Conservation (phyloP, 2,329 filamentous ascomycete species). For the Waltergamsia citrina region DNA sequence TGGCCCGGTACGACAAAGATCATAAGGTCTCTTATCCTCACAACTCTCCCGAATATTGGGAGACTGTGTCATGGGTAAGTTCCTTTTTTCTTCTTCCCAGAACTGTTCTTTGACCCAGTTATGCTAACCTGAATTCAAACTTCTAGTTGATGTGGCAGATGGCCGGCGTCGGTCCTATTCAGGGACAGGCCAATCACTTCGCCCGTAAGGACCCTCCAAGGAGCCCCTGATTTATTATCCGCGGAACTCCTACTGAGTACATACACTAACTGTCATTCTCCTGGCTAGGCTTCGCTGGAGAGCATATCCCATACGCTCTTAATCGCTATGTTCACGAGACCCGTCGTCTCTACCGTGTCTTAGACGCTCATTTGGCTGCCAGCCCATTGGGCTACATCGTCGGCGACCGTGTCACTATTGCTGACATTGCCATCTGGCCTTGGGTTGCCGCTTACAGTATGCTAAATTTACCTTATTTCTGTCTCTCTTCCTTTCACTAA, state of each 20-base stretch:
- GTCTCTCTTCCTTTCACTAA: slow-evolving; percentile 1
- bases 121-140: neutral
- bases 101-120: neutral
- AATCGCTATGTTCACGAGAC: slow-evolving; percentile 78
- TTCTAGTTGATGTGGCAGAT: slow-evolving; percentile 1
- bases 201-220: slow-evolving; percentile 35
- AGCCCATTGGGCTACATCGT: slow-evolving; percentile 49
- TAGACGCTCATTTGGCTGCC: slow-evolving; percentile 60
- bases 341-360: slow-evolving; percentile 67
- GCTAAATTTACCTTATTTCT: neutral
- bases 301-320: slow-evolving; percentile 74
- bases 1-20: slow-evolving; percentile 73
- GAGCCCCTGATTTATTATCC: no score
- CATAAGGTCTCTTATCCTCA: slow-evolving; percentile 73
- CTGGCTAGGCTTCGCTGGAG: slow-evolving; percentile 58
- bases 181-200: slow-evolving; percentile 77
- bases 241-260: slow-evolving; percentile 30
- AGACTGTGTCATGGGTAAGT: slow-evolving; percentile 66
- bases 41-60: slow-evolving; percentile 66
- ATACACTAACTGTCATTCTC: neutral
- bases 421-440: slow-evolving; percentile 72
- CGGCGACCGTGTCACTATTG: slow-evolving; percentile 61
- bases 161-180: slow-evolving; percentile 61
- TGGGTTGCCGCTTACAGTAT: slow-evolving; percentile 48
- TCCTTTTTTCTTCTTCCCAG: neutral